Evolutionary conservation across 352 stramenopile species (phyloP).

Genomic region (Pythium utonaiense): DNA sequence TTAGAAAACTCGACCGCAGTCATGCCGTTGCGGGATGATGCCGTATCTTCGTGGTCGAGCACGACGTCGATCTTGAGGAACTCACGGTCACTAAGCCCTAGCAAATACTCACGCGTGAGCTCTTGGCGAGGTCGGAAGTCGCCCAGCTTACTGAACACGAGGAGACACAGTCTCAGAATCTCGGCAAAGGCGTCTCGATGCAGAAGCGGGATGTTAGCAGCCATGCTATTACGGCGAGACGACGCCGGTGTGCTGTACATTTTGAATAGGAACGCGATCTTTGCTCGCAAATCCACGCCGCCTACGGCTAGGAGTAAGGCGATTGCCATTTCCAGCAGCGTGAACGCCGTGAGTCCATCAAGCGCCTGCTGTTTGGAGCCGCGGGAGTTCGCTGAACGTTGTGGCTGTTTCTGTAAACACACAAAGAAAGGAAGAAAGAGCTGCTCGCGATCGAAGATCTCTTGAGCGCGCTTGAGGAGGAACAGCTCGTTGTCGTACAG

Average conservation of each 20-base stretch:
- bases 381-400: neutral
- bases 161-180: constrained; percentile 55
- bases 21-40: constrained; percentile 45
- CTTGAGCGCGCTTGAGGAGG: constrained; percentile 56
- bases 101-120: constrained; percentile 39
- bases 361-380: neutral
- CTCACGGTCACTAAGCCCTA: constrained; percentile 48
- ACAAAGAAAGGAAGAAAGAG: constrained; percentile 64
- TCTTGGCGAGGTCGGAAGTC: constrained; percentile 42
- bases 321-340: constrained; percentile 42
- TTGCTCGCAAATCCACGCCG: constrained; percentile 42
- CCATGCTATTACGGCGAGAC: neutral
- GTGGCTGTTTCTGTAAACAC: constrained; percentile 27
- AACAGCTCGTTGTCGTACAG: constrained; percentile 75
- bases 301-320: constrained; percentile 54
- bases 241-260: constrained; percentile 45
- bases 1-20: constrained; percentile 75
- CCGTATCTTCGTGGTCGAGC: constrained; percentile 7
- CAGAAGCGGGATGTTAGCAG: constrained; percentile 38
- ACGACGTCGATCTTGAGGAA: constrained; percentile 51
- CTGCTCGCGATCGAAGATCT: constrained; percentile 51
- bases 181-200: constrained; percentile 36
- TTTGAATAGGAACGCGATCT: constrained; percentile 73
- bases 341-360: constrained; percentile 6
- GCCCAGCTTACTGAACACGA: constrained; percentile 44